Conservation (phyloP, 2,329 filamentous ascomycete genomes). For the Fusarium palustre region DNA sequence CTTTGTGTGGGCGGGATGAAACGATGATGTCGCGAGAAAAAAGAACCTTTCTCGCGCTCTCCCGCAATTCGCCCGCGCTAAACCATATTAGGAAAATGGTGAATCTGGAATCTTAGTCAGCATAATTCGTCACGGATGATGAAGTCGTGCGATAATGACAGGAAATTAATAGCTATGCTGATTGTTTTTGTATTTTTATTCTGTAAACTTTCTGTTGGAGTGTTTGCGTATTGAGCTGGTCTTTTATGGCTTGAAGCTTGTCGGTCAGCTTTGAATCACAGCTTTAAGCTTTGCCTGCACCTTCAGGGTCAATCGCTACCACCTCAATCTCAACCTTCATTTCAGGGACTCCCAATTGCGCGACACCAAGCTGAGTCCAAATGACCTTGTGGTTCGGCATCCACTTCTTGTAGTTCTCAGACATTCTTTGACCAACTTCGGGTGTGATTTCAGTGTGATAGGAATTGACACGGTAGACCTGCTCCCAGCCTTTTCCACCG, state of each 20-base stretch:
- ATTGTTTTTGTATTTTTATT: neutral
- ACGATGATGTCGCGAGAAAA: slow-evolving; percentile 37
- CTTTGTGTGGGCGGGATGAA: slow-evolving; percentile 13
- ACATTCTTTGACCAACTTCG: slow-evolving; percentile 54
- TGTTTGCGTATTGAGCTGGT: neutral
- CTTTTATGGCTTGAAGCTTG: neutral
- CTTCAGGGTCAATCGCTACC: slow-evolving; percentile 49
- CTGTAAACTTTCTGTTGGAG: neutral
- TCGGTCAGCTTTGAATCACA: neutral
- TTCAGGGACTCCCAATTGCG: slow-evolving; percentile 56
- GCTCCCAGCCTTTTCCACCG: slow-evolving; percentile 65
- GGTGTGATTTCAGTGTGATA: slow-evolving; percentile 58
- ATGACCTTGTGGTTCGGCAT: slow-evolving; percentile 63
- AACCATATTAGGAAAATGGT: neutral
- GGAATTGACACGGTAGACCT: slow-evolving; percentile 61
- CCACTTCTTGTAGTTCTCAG: slow-evolving; percentile 59
- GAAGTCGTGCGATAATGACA: neutral
- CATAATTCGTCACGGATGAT: neutral
- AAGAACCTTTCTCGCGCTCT: slow-evolving; percentile 29
- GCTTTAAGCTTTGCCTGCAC: neutral
- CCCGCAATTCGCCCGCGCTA: slow-evolving; percentile 16
- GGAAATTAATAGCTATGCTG: no score
- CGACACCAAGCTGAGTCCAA: slow-evolving; percentile 64
- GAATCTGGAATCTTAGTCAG: slow-evolving; percentile 2
- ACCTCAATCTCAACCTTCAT: slow-evolving; percentile 71